Evolutionary conservation across 768 basidiomycete species (phyloP).

Genomic region (Gymnopilus dilepis): DNA sequence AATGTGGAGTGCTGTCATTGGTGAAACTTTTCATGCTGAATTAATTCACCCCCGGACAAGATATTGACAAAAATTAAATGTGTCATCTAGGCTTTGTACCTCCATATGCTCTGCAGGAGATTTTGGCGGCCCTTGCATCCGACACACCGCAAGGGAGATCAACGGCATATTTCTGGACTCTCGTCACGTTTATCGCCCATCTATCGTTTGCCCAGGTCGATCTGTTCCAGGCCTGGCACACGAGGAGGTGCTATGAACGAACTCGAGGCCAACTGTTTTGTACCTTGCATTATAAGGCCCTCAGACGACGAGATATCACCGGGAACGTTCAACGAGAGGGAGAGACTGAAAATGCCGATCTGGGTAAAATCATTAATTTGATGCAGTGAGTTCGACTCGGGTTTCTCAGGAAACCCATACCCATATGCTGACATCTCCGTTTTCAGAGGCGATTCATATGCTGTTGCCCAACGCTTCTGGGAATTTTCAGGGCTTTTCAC

Average conservation of each 20-base stretch:
- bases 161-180: constrained; percentile 62
- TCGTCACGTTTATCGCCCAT: constrained; percentile 63
- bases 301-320: constrained; percentile 62
- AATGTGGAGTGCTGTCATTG: constrained; percentile 62
- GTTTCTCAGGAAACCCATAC: neutral
- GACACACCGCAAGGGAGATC: constrained; percentile 45
- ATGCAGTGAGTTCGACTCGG: constrained; percentile 63
- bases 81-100: constrained; percentile 61
- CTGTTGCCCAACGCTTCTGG: constrained; percentile 76
- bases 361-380: constrained; percentile 76
- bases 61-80: neutral
- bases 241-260: constrained; percentile 71
- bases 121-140: constrained; percentile 54
- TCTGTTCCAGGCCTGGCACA: constrained; percentile 68
- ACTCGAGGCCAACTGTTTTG: constrained; percentile 77
- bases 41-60: neutral
- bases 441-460: constrained; percentile 69
- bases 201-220: constrained; percentile 73
- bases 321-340: constrained; percentile 47
- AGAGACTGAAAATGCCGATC: constrained; percentile 52
- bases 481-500: constrained; percentile 68
- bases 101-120: constrained; percentile 66
- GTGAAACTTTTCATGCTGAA: constrained; percentile 31
- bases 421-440: neutral
- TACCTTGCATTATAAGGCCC: constrained; percentile 69